Evolutionary conservation across 805 yeast species (phyloP).

Genomic region (Suhomyces xylopsoci): DNA sequence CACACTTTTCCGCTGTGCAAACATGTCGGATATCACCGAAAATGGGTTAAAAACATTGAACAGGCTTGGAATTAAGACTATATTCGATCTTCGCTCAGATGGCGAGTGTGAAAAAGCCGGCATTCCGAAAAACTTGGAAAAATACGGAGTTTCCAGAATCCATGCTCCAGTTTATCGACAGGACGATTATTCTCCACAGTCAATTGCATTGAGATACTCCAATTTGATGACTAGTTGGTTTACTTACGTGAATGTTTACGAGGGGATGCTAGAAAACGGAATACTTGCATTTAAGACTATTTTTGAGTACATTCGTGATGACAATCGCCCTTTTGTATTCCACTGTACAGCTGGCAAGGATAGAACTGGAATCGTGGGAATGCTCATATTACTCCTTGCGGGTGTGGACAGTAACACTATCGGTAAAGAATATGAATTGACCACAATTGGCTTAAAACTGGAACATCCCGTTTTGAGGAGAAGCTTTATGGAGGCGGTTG

Average conservation of each 20-base stretch:
- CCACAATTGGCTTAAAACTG: slow-evolving; percentile 59
- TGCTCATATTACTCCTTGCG: slow-evolving; percentile 58
- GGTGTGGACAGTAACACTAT: slow-evolving; percentile 67
- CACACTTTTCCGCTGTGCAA: slow-evolving; percentile 61
- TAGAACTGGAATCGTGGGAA: slow-evolving; percentile 72
- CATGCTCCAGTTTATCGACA: slow-evolving; percentile 57
- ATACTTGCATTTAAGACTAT: slow-evolving; percentile 45
- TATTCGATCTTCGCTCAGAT: slow-evolving; percentile 67
- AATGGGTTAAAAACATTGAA: slow-evolving; percentile 44
- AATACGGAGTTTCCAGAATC: slow-evolving; percentile 45
- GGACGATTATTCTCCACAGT: slow-evolving; percentile 61
- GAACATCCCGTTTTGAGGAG: slow-evolving; percentile 40
- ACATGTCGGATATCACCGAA: slow-evolving; percentile 49
- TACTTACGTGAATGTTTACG: slow-evolving; percentile 63
- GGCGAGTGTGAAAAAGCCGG: slow-evolving; percentile 53
- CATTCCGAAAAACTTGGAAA: slow-evolving; percentile 29
- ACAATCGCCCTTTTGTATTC: slow-evolving; percentile 49
- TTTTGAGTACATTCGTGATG: slow-evolving; percentile 55
- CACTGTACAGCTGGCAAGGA: slow-evolving; percentile 90
- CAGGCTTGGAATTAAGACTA: slow-evolving; percentile 46
- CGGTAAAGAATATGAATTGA: slow-evolving; percentile 74
- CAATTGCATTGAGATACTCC: slow-evolving; percentile 53
- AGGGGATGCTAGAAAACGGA: slow-evolving; percentile 53
- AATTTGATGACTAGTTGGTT: slow-evolving; percentile 56
- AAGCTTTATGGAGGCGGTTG: slow-evolving; percentile 31